Conservation (phyloP, 2,329 filamentous ascomycete genomes). For the Botryotinia narcissicola region DNA sequence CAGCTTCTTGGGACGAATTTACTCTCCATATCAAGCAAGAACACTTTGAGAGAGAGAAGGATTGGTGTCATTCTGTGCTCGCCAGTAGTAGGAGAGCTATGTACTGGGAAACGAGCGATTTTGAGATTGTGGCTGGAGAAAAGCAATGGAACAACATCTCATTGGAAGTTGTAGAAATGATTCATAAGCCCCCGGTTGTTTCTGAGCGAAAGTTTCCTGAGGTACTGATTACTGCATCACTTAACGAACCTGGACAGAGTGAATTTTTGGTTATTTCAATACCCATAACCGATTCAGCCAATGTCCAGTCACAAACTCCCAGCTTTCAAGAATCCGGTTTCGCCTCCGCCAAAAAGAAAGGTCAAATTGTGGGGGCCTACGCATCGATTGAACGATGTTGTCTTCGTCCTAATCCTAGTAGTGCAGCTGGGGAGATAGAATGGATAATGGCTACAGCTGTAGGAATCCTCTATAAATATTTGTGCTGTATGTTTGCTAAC, state of each 20-base stretch:
- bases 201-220: constrained; percentile 62
- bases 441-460: constrained; percentile 79
- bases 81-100: constrained; percentile 42
- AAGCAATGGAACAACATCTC: constrained; percentile 48
- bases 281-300: constrained; percentile 47
- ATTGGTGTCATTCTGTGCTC: constrained; percentile 57
- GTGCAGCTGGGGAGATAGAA: constrained; percentile 49
- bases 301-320: constrained; percentile 30
- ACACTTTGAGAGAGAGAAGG: constrained; percentile 55
- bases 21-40: constrained; percentile 55
- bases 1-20: constrained; percentile 65
- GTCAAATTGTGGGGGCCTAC: constrained; percentile 58
- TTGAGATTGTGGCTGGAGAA: constrained; percentile 41
- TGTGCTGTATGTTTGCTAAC: neutral
- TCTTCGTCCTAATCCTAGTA: constrained; percentile 25
- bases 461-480: neutral
- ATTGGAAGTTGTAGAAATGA: constrained; percentile 60
- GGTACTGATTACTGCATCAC: constrained; percentile 55
- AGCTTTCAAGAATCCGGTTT: neutral
- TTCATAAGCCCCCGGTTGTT: constrained; percentile 55
- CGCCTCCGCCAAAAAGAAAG: constrained; percentile 43
- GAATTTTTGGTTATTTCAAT: constrained; percentile 60
- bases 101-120: constrained; percentile 47
- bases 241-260: constrained; percentile 35
- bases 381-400: constrained; percentile 61